Evolutionary conservation across 2,329 filamentous ascomycete species (phyloP).

Genomic region (Fusarium tanahbumbuense): DNA sequence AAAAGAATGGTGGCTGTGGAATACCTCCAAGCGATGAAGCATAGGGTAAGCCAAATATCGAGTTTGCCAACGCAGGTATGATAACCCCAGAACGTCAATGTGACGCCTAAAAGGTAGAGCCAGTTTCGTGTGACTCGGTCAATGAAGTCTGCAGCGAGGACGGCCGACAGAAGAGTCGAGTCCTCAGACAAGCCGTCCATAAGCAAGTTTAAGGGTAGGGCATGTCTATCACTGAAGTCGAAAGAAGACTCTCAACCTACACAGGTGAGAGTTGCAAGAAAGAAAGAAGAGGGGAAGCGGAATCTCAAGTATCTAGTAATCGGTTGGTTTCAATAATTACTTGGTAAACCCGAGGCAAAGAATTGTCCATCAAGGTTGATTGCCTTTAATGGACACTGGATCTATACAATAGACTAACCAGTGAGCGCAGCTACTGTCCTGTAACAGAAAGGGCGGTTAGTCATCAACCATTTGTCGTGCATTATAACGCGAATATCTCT

Average conservation of each 20-base stretch:
- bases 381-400: conserved; percentile 2
- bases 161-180: conserved; percentile 38
- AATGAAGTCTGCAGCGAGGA: conserved; percentile 38
- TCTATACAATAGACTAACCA: conserved; percentile 5
- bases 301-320: neutral
- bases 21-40: conserved; percentile 40
- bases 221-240: conserved; percentile 22
- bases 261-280: conserved; percentile 2
- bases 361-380: conserved; percentile 49
- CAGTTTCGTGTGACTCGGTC: conserved; percentile 21
- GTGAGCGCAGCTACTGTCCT: neutral
- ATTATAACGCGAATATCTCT: neutral
- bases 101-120: neutral
- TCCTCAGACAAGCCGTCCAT: conserved; percentile 47
- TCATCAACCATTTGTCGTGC: conserved; percentile 24
- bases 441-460: conserved; percentile 22
- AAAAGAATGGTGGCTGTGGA: conserved; percentile 6
- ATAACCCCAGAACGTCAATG: conserved; percentile 21
- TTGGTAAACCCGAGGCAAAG: neutral
- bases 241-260: conserved; percentile 3
- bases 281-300: conserved; percentile 2
- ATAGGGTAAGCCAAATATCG: conserved; percentile 44
- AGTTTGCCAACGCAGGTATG: conserved; percentile 35
- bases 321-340: neutral
- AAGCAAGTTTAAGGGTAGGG: conserved; percentile 7